Conservation (phyloP, 2,329 filamentous ascomycete species). For the Atkinsonella hypoxylon region DNA sequence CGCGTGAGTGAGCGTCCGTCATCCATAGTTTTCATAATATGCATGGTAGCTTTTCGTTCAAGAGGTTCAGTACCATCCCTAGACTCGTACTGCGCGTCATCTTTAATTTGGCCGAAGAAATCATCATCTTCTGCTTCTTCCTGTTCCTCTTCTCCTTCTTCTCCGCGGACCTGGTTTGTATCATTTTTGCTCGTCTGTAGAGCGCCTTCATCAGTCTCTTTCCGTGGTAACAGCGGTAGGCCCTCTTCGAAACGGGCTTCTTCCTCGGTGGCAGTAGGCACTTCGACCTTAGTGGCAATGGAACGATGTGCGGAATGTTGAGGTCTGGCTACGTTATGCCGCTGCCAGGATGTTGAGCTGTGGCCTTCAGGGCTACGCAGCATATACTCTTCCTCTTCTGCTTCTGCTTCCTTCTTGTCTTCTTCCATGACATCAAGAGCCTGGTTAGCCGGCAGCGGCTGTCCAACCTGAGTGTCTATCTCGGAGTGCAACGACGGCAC, state of each 20-base stretch:
- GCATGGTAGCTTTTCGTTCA: conserved; percentile 58
- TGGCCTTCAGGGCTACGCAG: conserved; percentile 8
- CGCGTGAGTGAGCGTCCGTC: conserved; percentile 21
- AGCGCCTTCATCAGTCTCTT: conserved; percentile 5
- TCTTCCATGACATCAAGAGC: conserved; percentile 42
- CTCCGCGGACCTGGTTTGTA: conserved; percentile 29
- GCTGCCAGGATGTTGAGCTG: conserved; percentile 6
- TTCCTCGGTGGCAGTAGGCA: conserved; percentile 28
- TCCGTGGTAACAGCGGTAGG: conserved; percentile 45
- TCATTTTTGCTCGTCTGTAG: conserved; percentile 10
- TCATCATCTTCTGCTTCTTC: conserved; percentile 41
- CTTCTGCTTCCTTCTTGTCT: conserved; percentile 34
- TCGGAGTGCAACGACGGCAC: conserved; percentile 31
- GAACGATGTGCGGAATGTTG: conserved; percentile 21
- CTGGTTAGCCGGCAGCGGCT: conserved; percentile 35
- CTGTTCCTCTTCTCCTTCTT: conserved; percentile 34
- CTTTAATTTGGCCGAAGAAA: conserved; percentile 47
- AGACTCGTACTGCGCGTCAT: conserved; percentile 8
- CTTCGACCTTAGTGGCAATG: conserved; percentile 31
- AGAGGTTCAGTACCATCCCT: conserved; percentile 23
- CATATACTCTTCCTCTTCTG: conserved; percentile 26
- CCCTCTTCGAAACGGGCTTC: conserved; percentile 60
- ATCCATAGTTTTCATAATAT: conserved; percentile 43
- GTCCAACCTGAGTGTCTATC: conserved; percentile 18
- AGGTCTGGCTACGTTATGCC: conserved; percentile 9